phyloP scores from a whole-genome alignment of 805 yeast species.

The Komagataella kurtzmanii region DNA sequence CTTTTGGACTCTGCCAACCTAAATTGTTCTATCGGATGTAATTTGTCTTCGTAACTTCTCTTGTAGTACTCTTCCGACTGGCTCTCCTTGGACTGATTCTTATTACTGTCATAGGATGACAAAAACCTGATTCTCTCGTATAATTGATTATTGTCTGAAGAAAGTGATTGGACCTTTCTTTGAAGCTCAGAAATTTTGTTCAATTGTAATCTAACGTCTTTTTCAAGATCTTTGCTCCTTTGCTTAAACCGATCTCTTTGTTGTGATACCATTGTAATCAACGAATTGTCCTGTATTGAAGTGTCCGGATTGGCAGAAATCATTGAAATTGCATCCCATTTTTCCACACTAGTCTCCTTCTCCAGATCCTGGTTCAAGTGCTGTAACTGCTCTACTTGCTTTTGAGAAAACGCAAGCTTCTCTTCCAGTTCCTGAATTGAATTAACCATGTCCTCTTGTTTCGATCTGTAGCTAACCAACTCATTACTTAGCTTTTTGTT shows the following conservation, averaged over 20 bases:
- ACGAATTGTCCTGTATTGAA: constrained; percentile 28
- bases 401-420: constrained; percentile 18
- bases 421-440: constrained; percentile 26
- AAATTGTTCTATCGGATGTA: constrained; percentile 78
- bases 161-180: constrained; percentile 47
- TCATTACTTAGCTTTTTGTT: constrained; percentile 66
- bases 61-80: constrained; percentile 47
- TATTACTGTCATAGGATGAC: constrained; percentile 29
- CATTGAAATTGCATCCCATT: constrained; percentile 52
- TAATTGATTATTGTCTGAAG: constrained; percentile 63
- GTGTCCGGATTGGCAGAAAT: constrained; percentile 43
- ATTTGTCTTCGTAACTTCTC: constrained; percentile 55
- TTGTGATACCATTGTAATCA: constrained; percentile 80
- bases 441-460: constrained; percentile 31
- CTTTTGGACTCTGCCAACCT: constrained; percentile 67
- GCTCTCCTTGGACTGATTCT: constrained; percentile 8
- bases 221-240: constrained; percentile 75
- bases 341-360: constrained; percentile 48
- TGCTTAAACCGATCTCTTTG: constrained; percentile 89
- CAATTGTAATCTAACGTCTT: constrained; percentile 52
- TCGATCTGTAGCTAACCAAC: constrained; percentile 50
- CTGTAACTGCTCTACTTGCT: constrained; percentile 27
- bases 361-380: constrained; percentile 53
- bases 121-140: constrained; percentile 67
- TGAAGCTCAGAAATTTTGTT: constrained; percentile 44